Evolutionary conservation across 805 yeast species (phyloP).

Genomic region (Suhomyces emberorum): DNA sequence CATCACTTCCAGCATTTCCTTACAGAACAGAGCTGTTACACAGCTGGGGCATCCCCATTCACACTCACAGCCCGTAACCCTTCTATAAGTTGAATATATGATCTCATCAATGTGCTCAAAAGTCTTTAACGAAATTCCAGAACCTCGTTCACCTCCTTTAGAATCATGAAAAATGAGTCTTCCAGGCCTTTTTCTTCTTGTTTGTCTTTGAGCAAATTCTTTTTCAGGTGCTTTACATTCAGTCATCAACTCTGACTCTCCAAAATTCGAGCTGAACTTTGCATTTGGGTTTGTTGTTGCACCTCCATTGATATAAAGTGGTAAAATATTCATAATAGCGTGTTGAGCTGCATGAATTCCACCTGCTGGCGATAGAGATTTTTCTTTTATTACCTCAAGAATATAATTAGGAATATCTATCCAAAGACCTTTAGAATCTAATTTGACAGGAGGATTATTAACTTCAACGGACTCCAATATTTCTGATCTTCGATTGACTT

Average conservation of each 20-base stretch:
- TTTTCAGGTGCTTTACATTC: constrained; percentile 98
- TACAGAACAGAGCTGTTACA: constrained; percentile 78
- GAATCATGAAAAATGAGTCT: constrained; percentile 81
- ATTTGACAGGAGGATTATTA: constrained; percentile 74
- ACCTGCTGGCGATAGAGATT: constrained; percentile 71
- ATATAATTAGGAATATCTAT: constrained; percentile 75
- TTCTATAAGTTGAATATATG: constrained; percentile 53
- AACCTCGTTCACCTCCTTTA: constrained; percentile 74
- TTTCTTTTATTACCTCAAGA: constrained; percentile 52
- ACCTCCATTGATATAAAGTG: constrained; percentile 68
- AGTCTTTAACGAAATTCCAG: constrained; percentile 76
- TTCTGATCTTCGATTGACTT: constrained; percentile 68
- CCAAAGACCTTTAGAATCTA: constrained; percentile 84
- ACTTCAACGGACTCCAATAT: constrained; percentile 95
- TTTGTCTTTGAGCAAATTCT: constrained; percentile 78
- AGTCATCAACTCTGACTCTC: constrained; percentile 65
- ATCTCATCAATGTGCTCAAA: constrained; percentile 75
- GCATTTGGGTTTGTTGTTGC: constrained; percentile 44
- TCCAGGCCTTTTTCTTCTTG: constrained; percentile 78
- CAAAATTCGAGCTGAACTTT: constrained; percentile 26
- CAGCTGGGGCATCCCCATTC: constrained; percentile 84
- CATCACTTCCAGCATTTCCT: constrained; percentile 75
- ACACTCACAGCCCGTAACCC: constrained; percentile 64
- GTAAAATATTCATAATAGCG: constrained; percentile 75
- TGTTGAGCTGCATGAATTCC: constrained; percentile 98